Percentiles rank a stretch among this genome's conserved stretches.
Evolutionary conservation across 495 filamentous ascomycete genomes (phyloP).

Genomic region (Cercophora sp.): DNA sequence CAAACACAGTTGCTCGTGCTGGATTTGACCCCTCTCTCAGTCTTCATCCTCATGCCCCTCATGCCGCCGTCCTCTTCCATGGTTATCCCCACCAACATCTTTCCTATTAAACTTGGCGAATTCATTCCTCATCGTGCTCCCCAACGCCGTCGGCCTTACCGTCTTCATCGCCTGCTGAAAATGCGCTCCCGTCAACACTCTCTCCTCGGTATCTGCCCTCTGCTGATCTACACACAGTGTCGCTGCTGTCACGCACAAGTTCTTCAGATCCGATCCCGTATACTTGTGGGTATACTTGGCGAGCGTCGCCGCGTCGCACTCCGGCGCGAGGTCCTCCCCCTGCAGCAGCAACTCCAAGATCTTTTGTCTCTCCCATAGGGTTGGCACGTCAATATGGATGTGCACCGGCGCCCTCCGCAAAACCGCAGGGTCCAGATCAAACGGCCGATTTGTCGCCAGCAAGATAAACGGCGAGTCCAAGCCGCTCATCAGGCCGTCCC

Average conservation of each 20-base stretch:
- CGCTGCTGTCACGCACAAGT: slow-evolving; percentile 18
- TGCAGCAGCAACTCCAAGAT: slow-evolving; percentile 18
- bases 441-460: slow-evolving; percentile 24
- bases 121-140: too few relatives aligned
- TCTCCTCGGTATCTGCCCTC: neutral
- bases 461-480: slow-evolving; percentile 15
- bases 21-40: too few relatives aligned
- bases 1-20: too few relatives aligned
- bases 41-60: too few relatives aligned
- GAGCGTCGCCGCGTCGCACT: neutral
- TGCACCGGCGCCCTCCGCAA: slow-evolving; percentile 18
- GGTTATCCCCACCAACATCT: too few relatives aligned
- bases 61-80: too few relatives aligned
- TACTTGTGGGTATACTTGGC: slow-evolving; percentile 14
- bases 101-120: too few relatives aligned
- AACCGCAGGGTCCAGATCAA: slow-evolving; percentile 21
- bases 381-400: slow-evolving; percentile 19
- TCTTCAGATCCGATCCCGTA: slow-evolving; percentile 27
- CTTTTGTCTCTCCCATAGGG: neutral
- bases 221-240: neutral
- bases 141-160: too few relatives aligned
- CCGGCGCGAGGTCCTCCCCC: slow-evolving; percentile 10
- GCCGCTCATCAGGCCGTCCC: slow-evolving; percentile 18
- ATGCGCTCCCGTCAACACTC: neutral
- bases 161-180: neutral